Base-by-base conservation (phyloP, 129 eudicot species). In the Sambucus nigra region DNA sequence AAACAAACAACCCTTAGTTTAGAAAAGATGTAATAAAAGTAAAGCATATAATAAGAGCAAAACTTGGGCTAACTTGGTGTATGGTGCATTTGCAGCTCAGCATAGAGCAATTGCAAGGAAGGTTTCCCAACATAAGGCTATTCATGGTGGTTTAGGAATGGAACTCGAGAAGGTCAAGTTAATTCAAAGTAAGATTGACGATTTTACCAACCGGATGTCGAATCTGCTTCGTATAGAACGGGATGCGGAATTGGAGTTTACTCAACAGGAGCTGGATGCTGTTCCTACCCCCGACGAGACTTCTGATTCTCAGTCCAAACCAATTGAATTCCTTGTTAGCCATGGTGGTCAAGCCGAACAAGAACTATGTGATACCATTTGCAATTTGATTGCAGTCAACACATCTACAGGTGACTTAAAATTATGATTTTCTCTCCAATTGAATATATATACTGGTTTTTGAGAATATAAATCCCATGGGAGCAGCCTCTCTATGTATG, bases 21-120 rank as follows among this genome's bases (percentile, higher is more conserved):
- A n/a, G n/a, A n/a, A n/a, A n/a, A n/a, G n/a, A n/a, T n/a, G n/a
- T n/a, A n/a, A n/a, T n/a, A n/a, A n/a, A n/a, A n/a, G n/a, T n/a
- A n/a, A n/a, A n/a, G n/a, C n/a, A 8, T 29, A 29, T 29, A 3
- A 29, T 29, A 29, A 29, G 8, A 29, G 35, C 35, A 29, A 29
- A 3, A 29, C 35, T 8, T 3, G 8, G 4, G 4, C 35, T n/a
- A n/a, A n/a, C n/a, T n/a, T 29, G 4, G 35, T 29, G 35, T 29
- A 29, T 53, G 42, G 25, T 75, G 57, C 35, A 57, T 46, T 25
- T 72, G 72, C 94, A 88, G 95, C 88, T 68, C 88, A 88, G 78
- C 97, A 88, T 59, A 84, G 54, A 73, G 97, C 94, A 41, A 78
- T 88, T 57, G 97, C 97, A 21, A 66, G 97, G 60, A 88, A 88